These are phyloP conservation scores for Ustilago trichophora DNA, from an alignment of 1,284 basidiomycete genomes.

Conservation along the genomic window DNA sequence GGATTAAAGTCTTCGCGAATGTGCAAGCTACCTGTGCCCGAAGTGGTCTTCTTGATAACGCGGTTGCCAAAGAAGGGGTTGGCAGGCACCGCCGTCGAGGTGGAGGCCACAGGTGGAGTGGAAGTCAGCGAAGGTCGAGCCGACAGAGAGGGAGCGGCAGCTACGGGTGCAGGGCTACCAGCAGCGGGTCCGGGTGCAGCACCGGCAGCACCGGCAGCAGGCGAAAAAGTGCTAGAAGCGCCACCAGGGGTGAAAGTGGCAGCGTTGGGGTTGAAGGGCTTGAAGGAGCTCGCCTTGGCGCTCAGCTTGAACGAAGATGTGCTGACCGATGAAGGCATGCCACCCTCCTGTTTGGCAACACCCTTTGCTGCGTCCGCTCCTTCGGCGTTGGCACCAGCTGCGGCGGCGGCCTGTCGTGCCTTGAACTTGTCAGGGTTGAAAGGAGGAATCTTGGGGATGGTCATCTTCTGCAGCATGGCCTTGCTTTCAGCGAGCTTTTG, in stretches of 20 bases:
- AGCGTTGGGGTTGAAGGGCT: constrained; percentile 71
- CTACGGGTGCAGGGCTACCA: constrained; percentile 19
- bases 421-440: constrained; percentile 75
- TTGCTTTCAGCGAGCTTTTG: constrained; percentile 52
- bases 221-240: constrained; percentile 8
- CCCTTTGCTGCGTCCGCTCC: constrained; percentile 10
- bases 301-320: constrained; percentile 79
- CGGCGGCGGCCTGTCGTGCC: constrained; percentile 43
- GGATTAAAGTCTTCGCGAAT: constrained; percentile 94
- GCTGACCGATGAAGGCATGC: constrained; percentile 29
- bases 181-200: constrained; percentile 8
- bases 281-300: constrained; percentile 79
- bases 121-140: constrained; percentile 68
- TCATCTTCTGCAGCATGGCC: constrained; percentile 68
- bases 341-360: constrained; percentile 22
- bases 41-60: constrained; percentile 76
- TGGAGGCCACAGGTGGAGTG: constrained; percentile 27
- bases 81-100: constrained; percentile 63
- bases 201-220: constrained; percentile 45
- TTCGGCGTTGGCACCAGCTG: constrained; percentile 14
- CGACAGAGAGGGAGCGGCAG: constrained; percentile 16
- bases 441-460: constrained; percentile 87
- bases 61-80: constrained; percentile 89
- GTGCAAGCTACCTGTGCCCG: constrained; percentile 74
- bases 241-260: constrained; percentile 69